These are phyloP conservation scores for Aspergillus floridensis DNA, from an alignment of 2,329 filamentous ascomycete genomes.

Conservation along the genomic window DNA sequence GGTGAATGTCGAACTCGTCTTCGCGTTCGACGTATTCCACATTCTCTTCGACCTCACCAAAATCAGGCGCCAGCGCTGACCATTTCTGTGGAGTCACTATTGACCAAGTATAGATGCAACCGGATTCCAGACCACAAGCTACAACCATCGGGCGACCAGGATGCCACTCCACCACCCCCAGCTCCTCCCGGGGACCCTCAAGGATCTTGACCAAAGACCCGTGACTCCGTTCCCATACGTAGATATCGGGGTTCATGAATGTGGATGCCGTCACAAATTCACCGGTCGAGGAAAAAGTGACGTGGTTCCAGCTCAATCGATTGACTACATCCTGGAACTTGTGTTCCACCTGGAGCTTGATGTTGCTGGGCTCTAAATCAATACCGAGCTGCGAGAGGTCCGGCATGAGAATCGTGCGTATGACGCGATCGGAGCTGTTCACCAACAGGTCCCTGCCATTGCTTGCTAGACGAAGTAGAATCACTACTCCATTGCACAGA, in stretches of 20 bases:
- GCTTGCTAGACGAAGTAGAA: slow-evolving; percentile 76
- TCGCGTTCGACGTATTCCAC: slow-evolving; percentile 94
- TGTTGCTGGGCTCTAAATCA: slow-evolving; percentile 75
- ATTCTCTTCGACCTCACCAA: slow-evolving; percentile 96
- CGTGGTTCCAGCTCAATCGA: slow-evolving; percentile 91
- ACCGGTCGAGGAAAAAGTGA: slow-evolving; percentile 88
- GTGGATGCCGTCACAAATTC: slow-evolving; percentile 97
- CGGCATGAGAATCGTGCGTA: slow-evolving; percentile 86
- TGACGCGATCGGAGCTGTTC: slow-evolving; percentile 92
- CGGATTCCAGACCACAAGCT: slow-evolving; percentile 88
- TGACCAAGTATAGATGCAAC: slow-evolving; percentile 93
- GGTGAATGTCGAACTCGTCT: slow-evolving; percentile 97
- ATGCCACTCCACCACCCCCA: slow-evolving; percentile 97
- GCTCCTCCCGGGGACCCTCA: slow-evolving; percentile 93
- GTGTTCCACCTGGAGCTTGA: slow-evolving; percentile 89
- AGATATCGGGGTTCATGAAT: slow-evolving; percentile 97
- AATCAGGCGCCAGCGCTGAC: slow-evolving; percentile 95
- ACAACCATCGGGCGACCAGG: slow-evolving; percentile 82
- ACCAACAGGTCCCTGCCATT: slow-evolving; percentile 86
- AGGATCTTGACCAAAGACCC: slow-evolving; percentile 95
- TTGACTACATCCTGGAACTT: slow-evolving; percentile 99
- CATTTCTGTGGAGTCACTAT: slow-evolving; percentile 93
- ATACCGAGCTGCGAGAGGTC: slow-evolving; percentile 58
- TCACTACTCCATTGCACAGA: slow-evolving; percentile 82
- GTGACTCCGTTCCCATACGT: slow-evolving; percentile 93